Conservation (phyloP, 257 asterid species). For the Solanum sejunctum region DNA sequence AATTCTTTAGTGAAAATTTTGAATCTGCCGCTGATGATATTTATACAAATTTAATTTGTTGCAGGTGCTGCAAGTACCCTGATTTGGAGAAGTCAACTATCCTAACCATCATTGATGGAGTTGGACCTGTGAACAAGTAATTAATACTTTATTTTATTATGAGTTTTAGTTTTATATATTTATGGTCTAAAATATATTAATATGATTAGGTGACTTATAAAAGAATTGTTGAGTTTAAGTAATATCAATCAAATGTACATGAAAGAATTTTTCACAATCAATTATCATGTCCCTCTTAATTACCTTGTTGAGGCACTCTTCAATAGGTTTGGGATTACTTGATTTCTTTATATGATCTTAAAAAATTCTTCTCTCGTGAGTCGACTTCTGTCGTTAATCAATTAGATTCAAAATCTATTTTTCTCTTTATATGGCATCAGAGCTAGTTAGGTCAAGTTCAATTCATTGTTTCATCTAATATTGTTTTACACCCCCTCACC, state of each 20-base stretch:
- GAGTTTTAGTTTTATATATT: not conserved
- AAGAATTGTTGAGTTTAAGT: not conserved
- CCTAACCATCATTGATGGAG: slow-evolving; percentile 21
- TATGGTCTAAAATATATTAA: not conserved
- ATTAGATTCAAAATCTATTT: not conserved
- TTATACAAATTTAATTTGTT: not conserved
- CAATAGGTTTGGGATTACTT: not conserved
- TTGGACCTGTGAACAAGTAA: slow-evolving; percentile 26
- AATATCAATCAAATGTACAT: not conserved
- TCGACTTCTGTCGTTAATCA: no score
- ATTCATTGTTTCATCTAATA: not conserved
- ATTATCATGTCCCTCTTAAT: not conserved
- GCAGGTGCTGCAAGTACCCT: slow-evolving; percentile 13
- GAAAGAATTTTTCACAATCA: not conserved
- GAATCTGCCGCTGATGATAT: not conserved
- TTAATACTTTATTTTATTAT: not conserved
- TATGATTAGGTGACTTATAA: not conserved
- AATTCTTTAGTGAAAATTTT: no score
- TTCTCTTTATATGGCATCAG: not conserved
- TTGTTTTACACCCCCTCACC: no score
- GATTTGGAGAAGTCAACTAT: slow-evolving; percentile 27
- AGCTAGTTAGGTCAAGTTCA: accelerated
- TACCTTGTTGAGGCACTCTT: not conserved
- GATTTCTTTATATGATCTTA: not conserved
- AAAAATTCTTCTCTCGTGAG: no score